phyloP scores from a whole-genome alignment of 208 protist species.

The Leishmania aethiopica region DNA sequence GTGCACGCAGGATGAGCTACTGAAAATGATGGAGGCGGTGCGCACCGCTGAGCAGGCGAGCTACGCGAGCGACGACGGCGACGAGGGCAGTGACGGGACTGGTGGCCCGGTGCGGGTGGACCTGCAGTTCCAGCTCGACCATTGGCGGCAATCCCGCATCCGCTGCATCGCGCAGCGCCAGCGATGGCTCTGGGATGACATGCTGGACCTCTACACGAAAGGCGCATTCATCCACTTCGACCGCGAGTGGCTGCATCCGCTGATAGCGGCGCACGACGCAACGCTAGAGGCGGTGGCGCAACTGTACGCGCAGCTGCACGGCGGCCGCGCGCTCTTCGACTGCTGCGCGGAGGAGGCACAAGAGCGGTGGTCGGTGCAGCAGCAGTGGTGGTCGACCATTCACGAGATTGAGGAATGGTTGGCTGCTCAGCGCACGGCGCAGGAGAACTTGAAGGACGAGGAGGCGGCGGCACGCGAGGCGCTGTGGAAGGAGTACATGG shows the following conservation, averaged over 20 bases:
- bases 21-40: conserved; percentile 30
- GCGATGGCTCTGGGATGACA: conserved; percentile 49
- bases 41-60: conserved; percentile 26
- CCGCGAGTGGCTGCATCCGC: conserved; percentile 45
- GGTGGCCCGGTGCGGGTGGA: conserved; percentile 30
- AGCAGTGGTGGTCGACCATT: conserved; percentile 46
- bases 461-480: conserved; percentile 29
- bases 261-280: conserved; percentile 34
- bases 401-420: conserved; percentile 28
- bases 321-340: conserved; percentile 44
- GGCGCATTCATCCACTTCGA: conserved; percentile 39
- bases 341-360: conserved; percentile 43
- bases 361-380: conserved; percentile 39
- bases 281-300: conserved; percentile 38
- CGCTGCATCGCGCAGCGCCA: conserved; percentile 34
- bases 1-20: conserved; percentile 26
- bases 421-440: conserved; percentile 27
- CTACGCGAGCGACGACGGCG: conserved; percentile 11
- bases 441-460: conserved; percentile 20
- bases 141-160: conserved; percentile 35
- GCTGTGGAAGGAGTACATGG: conserved; percentile 32
- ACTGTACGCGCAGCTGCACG: conserved; percentile 47
- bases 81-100: conserved; percentile 3
- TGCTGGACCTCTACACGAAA: conserved; percentile 45
- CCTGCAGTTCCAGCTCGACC: conserved; percentile 30